Evolutionary conservation across 768 basidiomycete genomes (phyloP).

Genomic region (Boletus fagicola): DNA sequence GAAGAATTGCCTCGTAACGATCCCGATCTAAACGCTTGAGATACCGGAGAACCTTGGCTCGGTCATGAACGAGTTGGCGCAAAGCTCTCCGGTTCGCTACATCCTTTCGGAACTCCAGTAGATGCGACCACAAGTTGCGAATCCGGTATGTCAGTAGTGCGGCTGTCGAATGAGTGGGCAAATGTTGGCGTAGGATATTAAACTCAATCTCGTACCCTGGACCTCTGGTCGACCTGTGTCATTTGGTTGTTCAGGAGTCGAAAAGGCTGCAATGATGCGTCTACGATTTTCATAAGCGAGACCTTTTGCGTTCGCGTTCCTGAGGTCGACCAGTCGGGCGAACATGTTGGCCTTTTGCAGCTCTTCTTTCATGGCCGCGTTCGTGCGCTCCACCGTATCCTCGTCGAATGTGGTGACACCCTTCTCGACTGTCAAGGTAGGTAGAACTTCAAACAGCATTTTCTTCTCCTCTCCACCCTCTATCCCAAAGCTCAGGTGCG

Average conservation of each 20-base stretch:
- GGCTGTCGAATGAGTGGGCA: slow-evolving; percentile 43
- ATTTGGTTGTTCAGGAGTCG: slow-evolving; percentile 57
- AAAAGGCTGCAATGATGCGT: slow-evolving; percentile 78
- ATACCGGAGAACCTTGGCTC: slow-evolving; percentile 82
- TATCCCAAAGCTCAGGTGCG: slow-evolving; percentile 65
- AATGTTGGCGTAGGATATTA: neutral
- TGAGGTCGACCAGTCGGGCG: slow-evolving; percentile 72
- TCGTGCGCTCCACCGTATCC: slow-evolving; percentile 20
- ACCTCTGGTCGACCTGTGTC: slow-evolving; percentile 87
- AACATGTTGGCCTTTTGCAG: slow-evolving; percentile 52
- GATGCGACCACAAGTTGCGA: slow-evolving; percentile 75
- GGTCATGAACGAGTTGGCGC: slow-evolving; percentile 73
- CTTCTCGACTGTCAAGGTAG: slow-evolving; percentile 45
- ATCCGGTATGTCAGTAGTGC: slow-evolving; percentile 86
- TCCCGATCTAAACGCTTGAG: slow-evolving; percentile 59
- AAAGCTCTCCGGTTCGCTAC: slow-evolving; percentile 75
- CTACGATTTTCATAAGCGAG: slow-evolving; percentile 84
- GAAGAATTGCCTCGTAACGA: slow-evolving; percentile 73
- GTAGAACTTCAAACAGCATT: slow-evolving; percentile 67
- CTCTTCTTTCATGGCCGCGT: slow-evolving; percentile 35
- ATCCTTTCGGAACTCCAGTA: slow-evolving; percentile 68
- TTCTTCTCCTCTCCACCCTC: slow-evolving; percentile 47
- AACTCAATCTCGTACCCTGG: slow-evolving; percentile 57
- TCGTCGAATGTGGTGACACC: slow-evolving; percentile 21
- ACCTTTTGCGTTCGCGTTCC: slow-evolving; percentile 85